Base-by-base conservation (phyloP, 495 filamentous ascomycete genomes). In the Hypoxylon intermedium region DNA sequence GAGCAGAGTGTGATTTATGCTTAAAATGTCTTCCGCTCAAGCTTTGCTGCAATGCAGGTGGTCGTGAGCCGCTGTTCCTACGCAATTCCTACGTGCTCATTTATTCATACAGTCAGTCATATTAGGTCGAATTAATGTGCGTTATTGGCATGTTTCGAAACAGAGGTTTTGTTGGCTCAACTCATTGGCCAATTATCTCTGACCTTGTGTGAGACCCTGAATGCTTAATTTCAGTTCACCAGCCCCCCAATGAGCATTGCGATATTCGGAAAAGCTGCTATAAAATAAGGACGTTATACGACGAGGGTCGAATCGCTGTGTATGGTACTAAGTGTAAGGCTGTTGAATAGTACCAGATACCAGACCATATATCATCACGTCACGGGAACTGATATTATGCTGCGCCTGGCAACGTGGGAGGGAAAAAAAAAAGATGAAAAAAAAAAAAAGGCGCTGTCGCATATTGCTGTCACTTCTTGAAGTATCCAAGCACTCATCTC, bases 131-230 rank as follows among this genome's bases (percentile, higher is more conserved):
- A 13, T 28, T 38, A 13, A 13, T 37, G 19, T 37, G 31, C 42
- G 30, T 54, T 19, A 44, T 59, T 23, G 43, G 53, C 46, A 60
- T 60, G 62, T 65, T 65, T 65, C 41, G 52, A 65, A 60, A 65
- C 62, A 19, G 15, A 46, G 24, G 48, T n/a, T n/a, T n/a, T n/a
- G n/a, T n/a, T n/a, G 33, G 30, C 38, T 34, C 16, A n/a, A 13
- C 5, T 44, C n/a, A 40, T 60, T 60, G 56, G 56, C 36, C 51
- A 50, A 56, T 56, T 45, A 43, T 16, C 30, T 7, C 11, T 2
- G 42, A 52, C 26, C 47, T 57, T 45, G 57, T 60, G 57, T 52
- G 48, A 21, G 43, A 42, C 41, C 57, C 43, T 46, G 57, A 48
- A 31, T 34, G 57, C 31, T 26, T 26, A 53, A 53, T 53, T 47